A percentile compares a stretch with the other conserved stretches of the same genome.
phyloP scores from a whole-genome alignment of 495 filamentous ascomycete species.

The Aspergillus affinis region DNA sequence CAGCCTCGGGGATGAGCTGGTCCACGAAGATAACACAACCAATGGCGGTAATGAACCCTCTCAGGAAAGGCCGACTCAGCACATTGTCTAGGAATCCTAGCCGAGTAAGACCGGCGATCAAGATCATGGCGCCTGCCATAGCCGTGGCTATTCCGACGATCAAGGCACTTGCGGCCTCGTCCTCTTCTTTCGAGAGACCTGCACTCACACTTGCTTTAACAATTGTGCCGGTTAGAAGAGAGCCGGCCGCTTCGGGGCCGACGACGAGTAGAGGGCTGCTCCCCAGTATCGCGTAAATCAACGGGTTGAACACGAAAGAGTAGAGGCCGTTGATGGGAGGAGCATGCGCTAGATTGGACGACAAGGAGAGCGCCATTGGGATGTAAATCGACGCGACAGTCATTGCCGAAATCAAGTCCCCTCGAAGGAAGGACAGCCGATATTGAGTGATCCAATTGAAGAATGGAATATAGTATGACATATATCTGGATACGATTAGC shows the following conservation, averaged over 20 bases:
- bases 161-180: conserved; percentile 68
- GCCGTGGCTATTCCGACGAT: conserved; percentile 89
- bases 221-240: conserved; percentile 82
- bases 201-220: conserved; percentile 73
- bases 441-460: conserved; percentile 88
- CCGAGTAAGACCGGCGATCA: conserved; percentile 76
- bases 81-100: conserved; percentile 97
- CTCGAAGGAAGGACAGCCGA: conserved; percentile 72
- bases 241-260: conserved; percentile 92
- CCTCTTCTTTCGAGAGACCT: conserved; percentile 66
- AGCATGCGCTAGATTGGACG: conserved; percentile 90
- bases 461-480: conserved; percentile 91
- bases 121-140: conserved; percentile 81
- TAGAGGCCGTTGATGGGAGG: conserved; percentile 96
- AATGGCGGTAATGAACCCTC: conserved; percentile 95
- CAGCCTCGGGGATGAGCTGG: conserved; percentile 88
- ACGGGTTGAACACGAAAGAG: conserved; percentile 85
- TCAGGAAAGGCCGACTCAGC: conserved; percentile 83
- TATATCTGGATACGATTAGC: conserved; percentile 57
- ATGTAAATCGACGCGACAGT: conserved; percentile 97
- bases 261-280: conserved; percentile 92
- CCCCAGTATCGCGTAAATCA: conserved; percentile 87
- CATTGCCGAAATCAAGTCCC: conserved; percentile 81
- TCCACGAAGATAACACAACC: conserved; percentile 95
- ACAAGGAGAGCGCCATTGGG: conserved; percentile 91